Conservation (phyloP, 169 alveolate species). For the Plasmodium cynomolgi region DNA sequence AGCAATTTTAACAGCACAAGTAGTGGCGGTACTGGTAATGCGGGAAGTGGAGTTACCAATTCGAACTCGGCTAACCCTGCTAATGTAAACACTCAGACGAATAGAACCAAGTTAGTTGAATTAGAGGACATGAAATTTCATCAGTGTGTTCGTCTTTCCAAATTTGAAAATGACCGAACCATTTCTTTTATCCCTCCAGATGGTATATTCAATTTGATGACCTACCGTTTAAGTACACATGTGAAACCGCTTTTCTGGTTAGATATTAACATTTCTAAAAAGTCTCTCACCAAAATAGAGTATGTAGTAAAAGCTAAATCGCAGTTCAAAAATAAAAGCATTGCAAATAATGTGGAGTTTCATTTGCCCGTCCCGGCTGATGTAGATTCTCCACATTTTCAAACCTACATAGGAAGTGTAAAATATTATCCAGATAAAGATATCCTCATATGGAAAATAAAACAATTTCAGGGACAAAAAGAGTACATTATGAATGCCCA, state of each 20-base stretch:
- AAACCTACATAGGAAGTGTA: slow-evolving; percentile 96
- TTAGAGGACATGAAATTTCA: slow-evolving; percentile 99
- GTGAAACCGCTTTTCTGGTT: slow-evolving; percentile 98
- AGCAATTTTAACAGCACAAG: slow-evolving; percentile 35
- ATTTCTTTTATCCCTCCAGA: slow-evolving; percentile 99
- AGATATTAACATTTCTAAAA: slow-evolving; percentile 93
- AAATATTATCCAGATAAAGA: slow-evolving; percentile 97
- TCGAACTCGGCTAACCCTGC: slow-evolving; percentile 84
- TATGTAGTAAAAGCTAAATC: slow-evolving; percentile 94
- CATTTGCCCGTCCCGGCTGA: slow-evolving; percentile 99
- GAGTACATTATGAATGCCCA: slow-evolving; percentile 97
- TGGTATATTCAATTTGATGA: slow-evolving; percentile 99
- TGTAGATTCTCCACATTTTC: slow-evolving; percentile 95
- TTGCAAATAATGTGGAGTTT: slow-evolving; percentile 97
- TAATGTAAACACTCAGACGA: slow-evolving; percentile 1
- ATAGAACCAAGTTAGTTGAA: slow-evolving; percentile 91
- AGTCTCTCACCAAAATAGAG: slow-evolving; percentile 93
- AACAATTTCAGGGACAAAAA: slow-evolving; percentile 98
- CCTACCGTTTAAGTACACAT: slow-evolving; percentile 95
- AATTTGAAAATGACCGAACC: slow-evolving; percentile 93
- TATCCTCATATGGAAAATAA: slow-evolving; percentile 95
- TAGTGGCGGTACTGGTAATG: background rate
- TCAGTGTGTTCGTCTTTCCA: slow-evolving; percentile 94
- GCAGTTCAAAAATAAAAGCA: slow-evolving; percentile 93
- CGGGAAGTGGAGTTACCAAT: background rate